phyloP scores from a whole-genome alignment of 2,329 filamentous ascomycete genomes.

The Colletotrichum tabaci region DNA sequence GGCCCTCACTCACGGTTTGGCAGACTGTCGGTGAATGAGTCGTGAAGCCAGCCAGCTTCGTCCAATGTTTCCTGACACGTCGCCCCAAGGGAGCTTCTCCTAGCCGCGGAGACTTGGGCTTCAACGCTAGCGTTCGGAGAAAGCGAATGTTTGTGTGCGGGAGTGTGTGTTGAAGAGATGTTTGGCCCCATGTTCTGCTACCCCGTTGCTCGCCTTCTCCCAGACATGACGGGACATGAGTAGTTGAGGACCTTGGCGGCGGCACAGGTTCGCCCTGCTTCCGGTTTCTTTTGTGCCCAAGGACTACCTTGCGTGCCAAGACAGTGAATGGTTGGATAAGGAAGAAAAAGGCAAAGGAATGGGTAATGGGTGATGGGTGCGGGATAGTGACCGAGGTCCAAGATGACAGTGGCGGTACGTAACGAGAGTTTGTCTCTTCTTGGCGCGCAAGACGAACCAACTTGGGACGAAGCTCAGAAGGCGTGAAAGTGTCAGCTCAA shows the following conservation, averaged over 20 bases:
- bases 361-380: constrained; percentile 9
- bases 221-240: not conserved
- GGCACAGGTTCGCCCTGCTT: constrained; percentile 17
- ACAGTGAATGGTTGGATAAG: not conserved
- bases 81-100: not conserved
- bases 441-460: constrained; percentile 2
- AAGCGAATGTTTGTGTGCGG: not conserved
- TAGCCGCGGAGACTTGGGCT: not conserved
- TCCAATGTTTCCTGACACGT: not conserved
- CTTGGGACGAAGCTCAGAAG: constrained; percentile 22
- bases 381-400: constrained; percentile 27
- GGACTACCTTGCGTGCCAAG: constrained; percentile 20
- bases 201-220: not conserved
- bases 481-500: constrained; percentile 23
- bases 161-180: constrained; percentile 3
- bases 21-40: not conserved
- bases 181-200: constrained; percentile 2
- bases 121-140: constrained; percentile 5
- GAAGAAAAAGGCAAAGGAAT: not conserved
- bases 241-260: not conserved
- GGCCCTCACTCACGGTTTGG: not conserved
- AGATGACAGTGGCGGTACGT: not conserved
- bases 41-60: not conserved
- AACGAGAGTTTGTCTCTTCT: not conserved
- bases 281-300: not conserved